Conservation (phyloP, 1,139 yeast species). For the Diutina catenulata region DNA sequence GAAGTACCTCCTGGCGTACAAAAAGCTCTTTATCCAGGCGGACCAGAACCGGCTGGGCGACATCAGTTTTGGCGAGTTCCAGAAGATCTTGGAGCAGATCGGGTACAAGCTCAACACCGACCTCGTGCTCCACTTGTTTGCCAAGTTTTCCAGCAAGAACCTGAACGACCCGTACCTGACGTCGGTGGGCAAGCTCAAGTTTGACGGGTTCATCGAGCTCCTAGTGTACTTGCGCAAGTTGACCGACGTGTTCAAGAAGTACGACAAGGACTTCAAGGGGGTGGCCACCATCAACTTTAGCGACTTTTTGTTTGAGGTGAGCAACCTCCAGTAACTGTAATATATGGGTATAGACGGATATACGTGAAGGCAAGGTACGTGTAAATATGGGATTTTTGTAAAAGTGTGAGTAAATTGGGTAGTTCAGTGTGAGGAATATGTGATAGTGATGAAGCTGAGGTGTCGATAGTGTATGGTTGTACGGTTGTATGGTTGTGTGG, state of each 20-base stretch:
- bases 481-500: too few relatives aligned
- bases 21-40: conserved; percentile 52
- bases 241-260: conserved; percentile 70
- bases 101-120: conserved; percentile 58
- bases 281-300: conserved; percentile 68
- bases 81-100: conserved; percentile 53
- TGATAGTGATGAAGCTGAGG: too few relatives aligned
- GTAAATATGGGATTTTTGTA: too few relatives aligned
- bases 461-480: too few relatives aligned
- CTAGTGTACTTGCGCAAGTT: conserved; percentile 66
- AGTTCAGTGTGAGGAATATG: too few relatives aligned
- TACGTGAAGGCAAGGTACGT: too few relatives aligned
- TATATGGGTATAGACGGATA: too few relatives aligned
- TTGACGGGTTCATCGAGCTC: conserved; percentile 75
- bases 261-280: conserved; percentile 67
- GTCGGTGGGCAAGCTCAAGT: conserved; percentile 49
- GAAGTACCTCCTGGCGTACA: conserved; percentile 65
- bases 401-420: too few relatives aligned
- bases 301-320: conserved; percentile 60
- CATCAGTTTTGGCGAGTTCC: conserved; percentile 58
- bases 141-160: conserved; percentile 36
- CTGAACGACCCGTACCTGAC: conserved; percentile 17
- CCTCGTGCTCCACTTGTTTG: conserved; percentile 50
- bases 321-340: background rate
- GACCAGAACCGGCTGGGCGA: conserved; percentile 51